These are phyloP conservation scores for Petunia secreta DNA, from an alignment of 257 asterid genomes.

Conservation along the genomic window DNA sequence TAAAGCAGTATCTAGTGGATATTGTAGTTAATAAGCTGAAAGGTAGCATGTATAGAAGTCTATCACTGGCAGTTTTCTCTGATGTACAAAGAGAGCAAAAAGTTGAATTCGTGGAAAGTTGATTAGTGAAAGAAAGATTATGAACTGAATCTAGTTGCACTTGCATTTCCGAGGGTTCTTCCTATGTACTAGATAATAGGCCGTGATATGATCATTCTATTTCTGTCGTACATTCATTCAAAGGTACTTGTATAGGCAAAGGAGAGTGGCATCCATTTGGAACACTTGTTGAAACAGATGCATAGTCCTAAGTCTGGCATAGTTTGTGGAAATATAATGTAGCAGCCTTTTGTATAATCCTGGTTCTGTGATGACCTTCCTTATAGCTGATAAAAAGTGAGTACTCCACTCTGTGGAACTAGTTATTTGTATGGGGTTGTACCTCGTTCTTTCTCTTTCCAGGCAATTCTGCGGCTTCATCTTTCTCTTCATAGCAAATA, in stretches of 20 bases:
- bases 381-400: not conserved
- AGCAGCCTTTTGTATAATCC: constrained; percentile 3
- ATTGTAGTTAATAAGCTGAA: not conserved
- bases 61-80: not conserved
- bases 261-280: not conserved
- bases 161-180: not conserved
- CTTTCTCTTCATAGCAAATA: not conserved
- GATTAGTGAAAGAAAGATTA: not conserved
- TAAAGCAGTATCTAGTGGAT: not conserved
- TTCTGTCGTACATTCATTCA: not conserved
- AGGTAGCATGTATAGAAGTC: constrained; percentile 4
- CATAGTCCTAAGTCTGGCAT: not conserved
- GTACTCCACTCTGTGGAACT: no score
- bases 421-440: not conserved
- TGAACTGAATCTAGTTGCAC: not conserved
- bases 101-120: not conserved
- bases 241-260: not conserved
- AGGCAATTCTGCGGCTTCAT: no score
- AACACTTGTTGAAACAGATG: not conserved
- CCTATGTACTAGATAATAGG: not conserved
- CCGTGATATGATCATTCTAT: not conserved
- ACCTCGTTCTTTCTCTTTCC: not conserved
- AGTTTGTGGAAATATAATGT: not conserved
- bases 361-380: not conserved
- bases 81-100: not conserved